Base-by-base conservation (phyloP, 179 eudicot genomes). In the Spergularia azorica region DNA sequence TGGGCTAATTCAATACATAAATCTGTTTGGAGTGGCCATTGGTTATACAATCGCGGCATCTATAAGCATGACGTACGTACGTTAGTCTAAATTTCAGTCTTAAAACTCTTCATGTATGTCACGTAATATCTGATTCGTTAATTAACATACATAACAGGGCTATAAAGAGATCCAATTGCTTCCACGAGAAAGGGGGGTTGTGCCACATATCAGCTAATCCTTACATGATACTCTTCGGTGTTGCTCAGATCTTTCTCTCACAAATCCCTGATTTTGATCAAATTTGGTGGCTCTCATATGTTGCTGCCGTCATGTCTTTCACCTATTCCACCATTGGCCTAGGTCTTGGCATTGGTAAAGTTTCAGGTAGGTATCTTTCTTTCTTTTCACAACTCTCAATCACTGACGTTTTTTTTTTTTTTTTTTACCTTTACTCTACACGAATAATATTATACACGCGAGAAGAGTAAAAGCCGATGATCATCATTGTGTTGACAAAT, bases 1-100 rank as follows among this genome's bases (percentile, higher is more conserved):
- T 75, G 92, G 92, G 54, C 8, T 77, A 6, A 67, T 89, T 74
- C 92, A 89, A 74, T 89, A 87, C 69, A 0, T 83, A 3, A 89
- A 89, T 39, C 84, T 89, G 21, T 82, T 82, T 75, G 92, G 92
- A 67, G 86, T 83, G 36, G 88, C 88, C 7, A 83, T 89, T 58
- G 90, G 92, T 20, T 89, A 89, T 77, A 89, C 92, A 20, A 89
- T 89, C 70, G 92, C 92, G 18, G 85, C 92, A 5, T 89, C 92
- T 57, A 87, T 87, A 60, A 89, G 92, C 84, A 87, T 89, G 92
- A 79, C 86, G 92, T 88, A 79, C 86, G 90, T 88, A 72, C 39
- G 39, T 36, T 69, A 80, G 90, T 82, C 50, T 50, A 0, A 50
- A n/a, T 8, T 10, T 77, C 11, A 39, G 4, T 14, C 38, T 26